Base-by-base conservation (phyloP, 768 basidiomycete species). In the Russula griseocarnosa region DNA sequence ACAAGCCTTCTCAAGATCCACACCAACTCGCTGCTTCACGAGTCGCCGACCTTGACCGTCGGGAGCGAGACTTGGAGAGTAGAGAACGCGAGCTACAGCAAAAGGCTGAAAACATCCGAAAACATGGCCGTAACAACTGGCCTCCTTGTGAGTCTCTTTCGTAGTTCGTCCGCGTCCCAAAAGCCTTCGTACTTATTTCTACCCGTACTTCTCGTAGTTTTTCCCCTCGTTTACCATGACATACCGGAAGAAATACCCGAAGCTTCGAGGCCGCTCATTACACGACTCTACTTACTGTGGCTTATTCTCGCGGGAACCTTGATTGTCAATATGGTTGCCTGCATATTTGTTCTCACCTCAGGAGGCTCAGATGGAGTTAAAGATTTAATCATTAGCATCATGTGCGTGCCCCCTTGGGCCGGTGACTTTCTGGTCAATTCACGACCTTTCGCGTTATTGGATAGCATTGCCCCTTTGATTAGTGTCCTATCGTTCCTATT, bases 151-250 rank as follows among this genome's bases (percentile, higher is more conserved):
- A 72, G 90, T 79, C 16, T 66, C 65, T 34, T 61, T 44, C 38
- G 18, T 46, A 51, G 55, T 40, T 36, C 46, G 54, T 55, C 30
- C 44, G 47, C 62, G 10, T 60, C 40, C 32, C 22, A 54, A 44
- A 46, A 18, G 7, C 18, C 32, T 16, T 26, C 18, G 22, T 32
- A 11, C 57, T 49, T 50, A 57, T 26, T 50, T 36, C 46, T 20
- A 18, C 38, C 51, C 44, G 8, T 47, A 58, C 22, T 9, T 22
- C 38, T 46, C 52, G 66, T 75, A 96, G 94, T 94, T 79, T 94
- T 86, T 73, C 96, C 96, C 54, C 78, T 99, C 70, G 87, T 99
- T 73, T 97, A 86, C 79, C 97, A 99, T 76, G 89, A 92, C 62
- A 96, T 98, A 71, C 73, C 80, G 71, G 90, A 90, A 63, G 94